Evolutionary conservation across 805 yeast genomes (phyloP).

Genomic region (Clavispora santaluciae): DNA sequence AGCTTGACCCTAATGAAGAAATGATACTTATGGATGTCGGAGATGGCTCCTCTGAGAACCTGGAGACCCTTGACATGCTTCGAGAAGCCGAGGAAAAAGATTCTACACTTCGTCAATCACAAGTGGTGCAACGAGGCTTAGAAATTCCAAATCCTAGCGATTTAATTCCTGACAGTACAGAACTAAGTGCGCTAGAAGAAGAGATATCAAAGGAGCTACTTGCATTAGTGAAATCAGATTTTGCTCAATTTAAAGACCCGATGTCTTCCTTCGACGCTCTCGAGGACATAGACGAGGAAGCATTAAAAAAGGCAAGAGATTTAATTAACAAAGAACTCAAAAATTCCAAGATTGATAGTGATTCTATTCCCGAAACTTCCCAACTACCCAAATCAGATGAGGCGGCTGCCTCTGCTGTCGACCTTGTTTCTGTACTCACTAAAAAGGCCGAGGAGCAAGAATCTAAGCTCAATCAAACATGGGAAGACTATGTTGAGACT

Average conservation of each 20-base stretch:
- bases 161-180: neutral
- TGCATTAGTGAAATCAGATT: slow-evolving; percentile 40
- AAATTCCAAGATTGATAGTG: neutral
- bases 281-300: slow-evolving; percentile 30
- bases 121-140: slow-evolving; percentile 42
- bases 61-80: slow-evolving; percentile 19
- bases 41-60: slow-evolving; percentile 3
- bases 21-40: slow-evolving; percentile 1
- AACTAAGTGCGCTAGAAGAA: slow-evolving; percentile 4
- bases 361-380: slow-evolving; percentile 12
- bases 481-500: slow-evolving; percentile 3
- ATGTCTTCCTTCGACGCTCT: slow-evolving; percentile 13
- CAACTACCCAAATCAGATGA: slow-evolving; percentile 11
- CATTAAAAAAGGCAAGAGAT: slow-evolving; percentile 13
- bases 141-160: slow-evolving; percentile 31
- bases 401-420: neutral
- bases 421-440: slow-evolving; percentile 2
- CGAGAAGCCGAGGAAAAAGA: slow-evolving; percentile 24
- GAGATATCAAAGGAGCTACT: slow-evolving; percentile 28
- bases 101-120: slow-evolving; percentile 38
- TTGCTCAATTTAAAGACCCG: slow-evolving; percentile 23
- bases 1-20: slow-evolving; percentile 20
- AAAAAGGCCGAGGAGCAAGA: slow-evolving; percentile 3
- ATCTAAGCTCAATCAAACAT: slow-evolving; percentile 6
- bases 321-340: slow-evolving; percentile 15